Percentiles rank a stretch among this genome's conserved stretches.
Conservation (phyloP, 148 eudicot genomes). For the Camellia japonica region DNA sequence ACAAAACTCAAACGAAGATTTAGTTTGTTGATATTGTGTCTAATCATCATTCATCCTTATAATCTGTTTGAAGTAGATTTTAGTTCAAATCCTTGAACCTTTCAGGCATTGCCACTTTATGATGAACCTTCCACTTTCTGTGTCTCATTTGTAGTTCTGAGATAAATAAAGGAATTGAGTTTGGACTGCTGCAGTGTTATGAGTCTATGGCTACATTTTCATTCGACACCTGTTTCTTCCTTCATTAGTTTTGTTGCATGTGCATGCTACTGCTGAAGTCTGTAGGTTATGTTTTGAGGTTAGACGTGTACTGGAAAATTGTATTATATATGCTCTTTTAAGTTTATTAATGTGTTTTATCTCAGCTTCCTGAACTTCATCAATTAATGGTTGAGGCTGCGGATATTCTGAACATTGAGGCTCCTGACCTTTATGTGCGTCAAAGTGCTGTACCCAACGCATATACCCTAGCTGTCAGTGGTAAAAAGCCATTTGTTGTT, state of each 20-base stretch:
- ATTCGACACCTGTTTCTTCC: not conserved
- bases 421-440: constrained; percentile 58
- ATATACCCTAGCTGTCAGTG: constrained; percentile 85
- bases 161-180: not conserved
- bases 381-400: constrained; percentile 79
- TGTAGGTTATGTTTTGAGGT: not conserved
- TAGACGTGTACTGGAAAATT: not conserved
- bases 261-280: not conserved
- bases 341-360: constrained; percentile 2
- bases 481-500: constrained; percentile 89
- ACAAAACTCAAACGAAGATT: not conserved
- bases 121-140: not conserved
- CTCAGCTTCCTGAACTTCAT: constrained; percentile 89
- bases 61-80: not conserved
- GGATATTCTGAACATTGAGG: constrained; percentile 11
- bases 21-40: not conserved
- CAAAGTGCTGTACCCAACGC: constrained; percentile 95
- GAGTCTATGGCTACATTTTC: not conserved
- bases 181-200: not conserved
- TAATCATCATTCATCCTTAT: not conserved
- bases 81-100: not conserved
- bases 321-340: not conserved
- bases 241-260: not conserved
- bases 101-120: not conserved
- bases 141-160: not conserved